phyloP scores from a whole-genome alignment of 2,329 filamentous ascomycete genomes.

The Aspergillus melleus region DNA sequence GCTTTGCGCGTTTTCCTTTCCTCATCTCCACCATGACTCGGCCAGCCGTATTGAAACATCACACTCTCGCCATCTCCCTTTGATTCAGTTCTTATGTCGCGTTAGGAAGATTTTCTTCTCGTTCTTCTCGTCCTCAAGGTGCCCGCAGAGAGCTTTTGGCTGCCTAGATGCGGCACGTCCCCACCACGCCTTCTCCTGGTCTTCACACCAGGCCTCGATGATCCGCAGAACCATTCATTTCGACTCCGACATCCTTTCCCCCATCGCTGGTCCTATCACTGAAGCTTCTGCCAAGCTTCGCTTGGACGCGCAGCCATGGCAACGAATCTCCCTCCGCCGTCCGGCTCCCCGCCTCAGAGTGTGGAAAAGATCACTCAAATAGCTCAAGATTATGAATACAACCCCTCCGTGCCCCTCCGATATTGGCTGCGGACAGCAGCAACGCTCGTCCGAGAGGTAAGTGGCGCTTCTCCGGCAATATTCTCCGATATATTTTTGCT shows the following conservation, averaged over 20 bases:
- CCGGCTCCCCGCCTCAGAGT: slow-evolving; percentile 59
- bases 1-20: not conserved
- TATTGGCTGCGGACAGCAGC: slow-evolving; percentile 81
- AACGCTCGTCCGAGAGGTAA: slow-evolving; percentile 76
- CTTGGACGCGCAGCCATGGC: slow-evolving; percentile 22
- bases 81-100: not conserved
- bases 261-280: not conserved
- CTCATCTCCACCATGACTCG: not conserved
- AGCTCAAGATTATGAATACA: slow-evolving; percentile 80
- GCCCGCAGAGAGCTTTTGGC: not conserved
- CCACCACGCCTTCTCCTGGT: slow-evolving; percentile 14
- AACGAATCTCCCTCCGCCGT: slow-evolving; percentile 19
- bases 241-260: not conserved
- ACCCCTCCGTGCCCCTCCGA: slow-evolving; percentile 71
- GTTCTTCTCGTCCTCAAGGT: not conserved
- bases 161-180: slow-evolving; percentile 26
- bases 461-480: slow-evolving; percentile 21
- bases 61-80: not conserved
- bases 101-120: not conserved
- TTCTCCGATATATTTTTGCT: not conserved
- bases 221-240: slow-evolving; percentile 3
- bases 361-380: slow-evolving; percentile 74
- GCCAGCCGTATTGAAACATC: not conserved
- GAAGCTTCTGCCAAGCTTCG: not conserved
- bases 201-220: slow-evolving; percentile 17